These are phyloP conservation scores for Cystobasidiaceae sp. DNA, from an alignment of 1,284 basidiomycete species.

Conservation along the genomic window DNA sequence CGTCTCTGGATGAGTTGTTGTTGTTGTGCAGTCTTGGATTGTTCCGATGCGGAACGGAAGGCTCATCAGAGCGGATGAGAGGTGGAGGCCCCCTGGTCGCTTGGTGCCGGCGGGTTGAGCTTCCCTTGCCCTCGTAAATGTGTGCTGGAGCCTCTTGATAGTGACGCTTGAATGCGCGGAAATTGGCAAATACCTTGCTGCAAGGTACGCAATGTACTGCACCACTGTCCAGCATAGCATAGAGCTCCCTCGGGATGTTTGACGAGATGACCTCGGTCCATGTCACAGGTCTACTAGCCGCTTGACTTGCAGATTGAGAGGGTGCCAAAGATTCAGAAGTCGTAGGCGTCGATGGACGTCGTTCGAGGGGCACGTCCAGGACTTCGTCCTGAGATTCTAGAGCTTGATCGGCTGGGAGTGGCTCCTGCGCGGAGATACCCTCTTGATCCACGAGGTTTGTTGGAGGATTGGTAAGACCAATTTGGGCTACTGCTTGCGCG, in stretches of 20 bases:
- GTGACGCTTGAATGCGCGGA: background rate
- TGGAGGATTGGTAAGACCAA: no score
- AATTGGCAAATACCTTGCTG: background rate
- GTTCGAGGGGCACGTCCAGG: no score
- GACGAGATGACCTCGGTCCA: background rate
- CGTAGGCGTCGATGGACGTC: no score
- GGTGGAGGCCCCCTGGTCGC: slow-evolving; percentile 8
- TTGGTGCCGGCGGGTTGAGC: background rate
- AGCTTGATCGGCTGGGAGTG: no score
- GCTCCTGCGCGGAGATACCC: no score
- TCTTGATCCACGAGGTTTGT: no score
- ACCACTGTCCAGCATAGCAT: background rate
- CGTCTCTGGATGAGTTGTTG: background rate
- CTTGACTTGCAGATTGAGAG: no score
- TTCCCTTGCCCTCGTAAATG: background rate
- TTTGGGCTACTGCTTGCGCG: no score
- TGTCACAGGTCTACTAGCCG: no score
- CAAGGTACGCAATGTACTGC: background rate
- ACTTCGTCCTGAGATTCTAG: no score
- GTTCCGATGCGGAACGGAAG: background rate
- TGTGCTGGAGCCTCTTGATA: background rate
- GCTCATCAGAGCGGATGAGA: background rate
- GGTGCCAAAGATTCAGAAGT: no score
- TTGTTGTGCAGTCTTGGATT: background rate
- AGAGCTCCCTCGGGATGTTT: background rate